Evolutionary conservation across 2,329 filamentous ascomycete species (phyloP).

Genomic region (Cercospora sp.): DNA sequence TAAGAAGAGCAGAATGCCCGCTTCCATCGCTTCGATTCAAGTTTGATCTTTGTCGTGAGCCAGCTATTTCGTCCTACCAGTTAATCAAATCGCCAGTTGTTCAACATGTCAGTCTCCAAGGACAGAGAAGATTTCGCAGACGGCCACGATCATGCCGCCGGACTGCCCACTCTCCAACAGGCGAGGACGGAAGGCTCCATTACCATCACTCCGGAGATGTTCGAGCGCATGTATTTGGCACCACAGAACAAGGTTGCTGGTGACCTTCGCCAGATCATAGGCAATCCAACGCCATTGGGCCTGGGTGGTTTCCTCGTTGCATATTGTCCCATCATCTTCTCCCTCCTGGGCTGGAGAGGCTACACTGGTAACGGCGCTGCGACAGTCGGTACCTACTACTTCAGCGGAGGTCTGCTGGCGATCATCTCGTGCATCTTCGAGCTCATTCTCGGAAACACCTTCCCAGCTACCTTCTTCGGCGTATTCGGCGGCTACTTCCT

Average conservation of each 20-base stretch:
- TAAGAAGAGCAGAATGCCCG: neutral
- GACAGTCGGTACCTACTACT: conserved; percentile 38
- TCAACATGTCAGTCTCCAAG: conserved; percentile 4
- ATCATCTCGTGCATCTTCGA: conserved; percentile 38
- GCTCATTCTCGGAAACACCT: conserved; percentile 40
- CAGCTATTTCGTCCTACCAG: neutral
- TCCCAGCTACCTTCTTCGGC: conserved; percentile 31
- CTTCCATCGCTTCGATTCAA: neutral
- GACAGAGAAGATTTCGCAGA: conserved; percentile 2
- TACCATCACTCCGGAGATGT: conserved; percentile 27
- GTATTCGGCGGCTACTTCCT: conserved; percentile 30
- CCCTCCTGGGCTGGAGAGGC: conserved; percentile 27
- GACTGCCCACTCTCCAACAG: conserved; percentile 19
- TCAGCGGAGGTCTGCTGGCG: conserved; percentile 40
- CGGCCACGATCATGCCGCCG: neutral
- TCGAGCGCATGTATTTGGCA: conserved; percentile 30
- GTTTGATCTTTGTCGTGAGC: neutral
- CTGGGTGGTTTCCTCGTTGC: conserved; percentile 28
- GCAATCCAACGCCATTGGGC: conserved; percentile 19
- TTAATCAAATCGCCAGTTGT: neutral
- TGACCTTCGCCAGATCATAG: conserved; percentile 24
- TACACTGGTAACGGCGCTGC: conserved; percentile 24
- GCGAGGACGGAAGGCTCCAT: conserved; percentile 25
- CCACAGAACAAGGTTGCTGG: conserved; percentile 26
- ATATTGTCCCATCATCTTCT: conserved; percentile 25